Evolutionary conservation across 2,329 filamentous ascomycete species (phyloP).

Genomic region (Rutstroemia sp.): DNA sequence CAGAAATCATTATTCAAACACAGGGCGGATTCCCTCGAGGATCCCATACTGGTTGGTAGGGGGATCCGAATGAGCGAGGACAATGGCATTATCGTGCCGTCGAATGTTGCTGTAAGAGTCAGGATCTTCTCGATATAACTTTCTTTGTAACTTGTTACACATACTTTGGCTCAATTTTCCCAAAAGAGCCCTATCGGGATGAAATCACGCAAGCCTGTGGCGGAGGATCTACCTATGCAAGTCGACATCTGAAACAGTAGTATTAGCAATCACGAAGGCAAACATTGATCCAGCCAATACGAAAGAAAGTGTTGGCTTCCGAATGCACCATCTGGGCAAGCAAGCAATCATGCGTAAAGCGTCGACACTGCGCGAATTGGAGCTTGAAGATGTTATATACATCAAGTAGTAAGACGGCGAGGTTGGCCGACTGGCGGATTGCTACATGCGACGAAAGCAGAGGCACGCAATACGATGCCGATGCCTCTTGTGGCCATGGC

Average conservation of each 20-base stretch:
- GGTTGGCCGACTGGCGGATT: too few relatives aligned
- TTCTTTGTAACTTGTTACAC: background rate
- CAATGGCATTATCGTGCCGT: background rate
- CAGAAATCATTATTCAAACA: too few relatives aligned
- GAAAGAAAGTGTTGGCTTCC: background rate
- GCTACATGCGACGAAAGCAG: background rate
- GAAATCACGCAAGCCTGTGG: background rate
- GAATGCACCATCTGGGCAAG: background rate
- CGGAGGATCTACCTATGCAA: background rate
- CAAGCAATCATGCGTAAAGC: background rate
- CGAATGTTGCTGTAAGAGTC: too few relatives aligned
- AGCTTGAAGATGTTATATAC: background rate
- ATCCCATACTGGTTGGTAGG: too few relatives aligned
- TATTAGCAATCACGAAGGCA: background rate
- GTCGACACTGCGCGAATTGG: background rate
- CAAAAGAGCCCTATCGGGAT: background rate
- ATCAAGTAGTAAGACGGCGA: background rate
- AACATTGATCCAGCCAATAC: background rate
- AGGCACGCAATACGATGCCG: background rate
- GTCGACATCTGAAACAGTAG: conserved; percentile 7
- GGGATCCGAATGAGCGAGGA: too few relatives aligned
- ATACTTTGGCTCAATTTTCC: background rate
- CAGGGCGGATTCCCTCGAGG: too few relatives aligned
- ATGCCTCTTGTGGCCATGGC: background rate
- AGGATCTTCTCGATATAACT: too few relatives aligned